phyloP scores from a whole-genome alignment of 176 grass and related monocot genomes.

The Rhynchospora tenuis region DNA sequence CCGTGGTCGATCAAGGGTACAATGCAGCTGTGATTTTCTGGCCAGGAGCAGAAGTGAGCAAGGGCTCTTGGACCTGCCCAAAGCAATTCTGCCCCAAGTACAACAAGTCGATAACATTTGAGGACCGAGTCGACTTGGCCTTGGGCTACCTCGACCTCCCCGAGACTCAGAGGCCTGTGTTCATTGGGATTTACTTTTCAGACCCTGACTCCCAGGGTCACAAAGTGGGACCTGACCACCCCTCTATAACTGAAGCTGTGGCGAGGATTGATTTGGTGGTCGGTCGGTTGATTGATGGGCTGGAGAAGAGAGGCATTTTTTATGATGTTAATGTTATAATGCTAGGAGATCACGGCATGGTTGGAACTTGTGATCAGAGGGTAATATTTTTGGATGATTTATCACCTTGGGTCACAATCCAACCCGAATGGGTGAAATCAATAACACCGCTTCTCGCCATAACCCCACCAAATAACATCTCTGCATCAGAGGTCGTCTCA shows the following conservation, averaged over 20 bases:
- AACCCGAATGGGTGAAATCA: conserved; percentile 55
- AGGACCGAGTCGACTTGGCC: conserved; percentile 51
- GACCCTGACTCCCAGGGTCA: conserved; percentile 90
- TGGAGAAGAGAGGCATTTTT: conserved; percentile 68
- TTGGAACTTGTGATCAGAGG: conserved; percentile 67
- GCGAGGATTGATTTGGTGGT: conserved; percentile 53
- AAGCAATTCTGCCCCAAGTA: conserved; percentile 55
- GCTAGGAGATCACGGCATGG: conserved; percentile 83
- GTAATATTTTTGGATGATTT: conserved; percentile 62
- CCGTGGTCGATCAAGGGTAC: conserved; percentile 51
- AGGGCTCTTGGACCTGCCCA: conserved; percentile 70
- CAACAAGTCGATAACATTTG: conserved; percentile 62
- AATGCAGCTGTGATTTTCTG: conserved; percentile 62
- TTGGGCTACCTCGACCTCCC: conserved; percentile 81
- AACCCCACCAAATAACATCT: conserved; percentile 40
- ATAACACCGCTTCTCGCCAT: conserved; percentile 63
- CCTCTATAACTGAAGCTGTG: conserved; percentile 55
- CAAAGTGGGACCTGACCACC: conserved; percentile 71
- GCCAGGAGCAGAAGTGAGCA: conserved; percentile 70
- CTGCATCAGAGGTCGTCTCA: conserved; percentile 37
- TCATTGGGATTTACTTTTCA: conserved; percentile 77
- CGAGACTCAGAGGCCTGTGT: conserved; percentile 32
- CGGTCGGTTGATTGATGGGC: conserved; percentile 54
- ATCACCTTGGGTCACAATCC: conserved; percentile 54
- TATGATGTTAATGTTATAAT: conserved; percentile 80